phyloP scores from a whole-genome alignment of 1,139 yeast species.

The Geotrichum armillariae region DNA sequence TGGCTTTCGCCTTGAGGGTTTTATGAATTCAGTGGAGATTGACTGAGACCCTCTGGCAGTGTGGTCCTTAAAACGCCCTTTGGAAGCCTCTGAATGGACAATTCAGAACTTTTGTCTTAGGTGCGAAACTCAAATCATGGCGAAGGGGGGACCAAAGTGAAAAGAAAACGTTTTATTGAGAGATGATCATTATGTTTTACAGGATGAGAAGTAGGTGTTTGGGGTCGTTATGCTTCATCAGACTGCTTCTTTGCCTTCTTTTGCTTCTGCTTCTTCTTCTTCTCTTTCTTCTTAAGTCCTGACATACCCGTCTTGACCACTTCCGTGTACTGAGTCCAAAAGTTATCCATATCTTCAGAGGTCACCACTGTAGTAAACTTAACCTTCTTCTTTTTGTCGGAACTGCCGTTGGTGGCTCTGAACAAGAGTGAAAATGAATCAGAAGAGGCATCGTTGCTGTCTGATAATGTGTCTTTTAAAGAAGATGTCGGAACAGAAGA shows the following conservation, averaged over 20 bases:
- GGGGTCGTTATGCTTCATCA: conserved; percentile 1
- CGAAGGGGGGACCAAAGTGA: too few relatives aligned
- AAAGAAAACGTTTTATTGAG: not conserved
- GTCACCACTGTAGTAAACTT: conserved; percentile 68
- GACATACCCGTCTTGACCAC: conserved; percentile 60
- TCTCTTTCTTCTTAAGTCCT: conserved; percentile 63
- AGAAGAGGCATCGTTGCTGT: conserved; percentile 21
- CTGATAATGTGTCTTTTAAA: conserved; percentile 14
- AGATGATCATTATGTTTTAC: not conserved
- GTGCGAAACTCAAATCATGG: not conserved
- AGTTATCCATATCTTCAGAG: conserved; percentile 54
- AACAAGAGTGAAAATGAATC: conserved; percentile 26
- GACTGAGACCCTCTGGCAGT: not conserved
- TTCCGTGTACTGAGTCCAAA: conserved; percentile 70
- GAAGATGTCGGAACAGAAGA: conserved; percentile 15
- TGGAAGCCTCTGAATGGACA: too few relatives aligned
- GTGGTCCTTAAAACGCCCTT: not conserved
- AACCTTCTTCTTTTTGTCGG: conserved; percentile 47
- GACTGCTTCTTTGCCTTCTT: conserved; percentile 19
- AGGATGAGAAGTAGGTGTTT: too few relatives aligned
- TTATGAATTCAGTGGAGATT: too few relatives aligned
- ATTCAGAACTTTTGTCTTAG: not conserved
- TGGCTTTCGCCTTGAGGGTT: too few relatives aligned
- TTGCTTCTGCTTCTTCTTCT: conserved; percentile 30
- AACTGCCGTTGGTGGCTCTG: conserved; percentile 57